A percentile compares a stretch with the other conserved stretches of the same genome.
These are phyloP conservation scores for Populus tremula DNA, from an alignment of 345 rosid species.

Conservation along the genomic window DNA sequence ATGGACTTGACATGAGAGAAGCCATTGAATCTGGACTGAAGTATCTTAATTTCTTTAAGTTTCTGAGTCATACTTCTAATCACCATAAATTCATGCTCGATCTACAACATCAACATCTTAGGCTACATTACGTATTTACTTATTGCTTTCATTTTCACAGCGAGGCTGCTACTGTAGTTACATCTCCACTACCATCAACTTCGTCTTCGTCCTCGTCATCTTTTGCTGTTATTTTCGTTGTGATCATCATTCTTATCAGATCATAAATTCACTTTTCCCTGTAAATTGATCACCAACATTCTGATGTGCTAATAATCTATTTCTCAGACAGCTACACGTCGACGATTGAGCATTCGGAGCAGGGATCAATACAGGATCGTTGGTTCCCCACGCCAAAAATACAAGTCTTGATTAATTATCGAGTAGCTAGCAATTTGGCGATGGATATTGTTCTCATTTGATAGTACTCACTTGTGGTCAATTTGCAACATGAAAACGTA, in stretches of 20 bases:
- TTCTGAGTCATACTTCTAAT: slow-evolving; percentile 5
- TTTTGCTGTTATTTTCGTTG: background rate
- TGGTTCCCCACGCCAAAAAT: background rate
- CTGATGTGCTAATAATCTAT: background rate
- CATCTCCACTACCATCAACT: slow-evolving; percentile 13
- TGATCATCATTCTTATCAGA: background rate
- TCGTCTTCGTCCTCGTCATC: background rate
- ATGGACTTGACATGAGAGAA: slow-evolving; percentile 26
- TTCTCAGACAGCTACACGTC: background rate
- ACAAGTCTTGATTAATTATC: background rate
- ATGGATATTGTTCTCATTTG: background rate
- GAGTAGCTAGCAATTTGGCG: background rate
- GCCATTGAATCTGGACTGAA: slow-evolving; percentile 46
- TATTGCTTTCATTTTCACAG: background rate
- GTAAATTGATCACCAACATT: background rate
- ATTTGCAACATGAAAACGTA: slow-evolving; percentile 19
- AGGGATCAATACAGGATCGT: background rate
- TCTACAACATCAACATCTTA: slow-evolving; percentile 7
- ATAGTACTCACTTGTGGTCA: slow-evolving; percentile 9
- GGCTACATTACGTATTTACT: background rate
- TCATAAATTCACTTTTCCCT: background rate
- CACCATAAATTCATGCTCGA: background rate
- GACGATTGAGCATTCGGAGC: background rate
- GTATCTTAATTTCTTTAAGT: background rate
- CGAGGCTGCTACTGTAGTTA: background rate